These are phyloP conservation scores for Malassezia nana DNA, from an alignment of 1,284 basidiomycete genomes.

Conservation along the genomic window DNA sequence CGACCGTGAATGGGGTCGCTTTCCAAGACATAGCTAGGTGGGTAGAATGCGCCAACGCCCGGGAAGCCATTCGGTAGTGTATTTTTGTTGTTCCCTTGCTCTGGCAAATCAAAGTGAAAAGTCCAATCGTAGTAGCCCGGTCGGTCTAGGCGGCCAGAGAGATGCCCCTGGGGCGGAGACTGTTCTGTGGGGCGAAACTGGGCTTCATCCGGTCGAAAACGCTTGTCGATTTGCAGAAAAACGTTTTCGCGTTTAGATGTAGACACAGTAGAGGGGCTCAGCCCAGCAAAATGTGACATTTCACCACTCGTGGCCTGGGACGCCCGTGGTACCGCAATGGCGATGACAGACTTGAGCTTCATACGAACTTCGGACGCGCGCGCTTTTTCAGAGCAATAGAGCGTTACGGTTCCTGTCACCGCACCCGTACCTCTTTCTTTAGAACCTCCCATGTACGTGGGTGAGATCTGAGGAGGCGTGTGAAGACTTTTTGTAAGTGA, in stretches of 20 bases:
- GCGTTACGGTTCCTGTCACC: conserved; percentile 22
- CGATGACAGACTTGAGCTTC: conserved; percentile 24
- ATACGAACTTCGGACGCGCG: conserved; percentile 24
- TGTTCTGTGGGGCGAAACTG: conserved; percentile 12
- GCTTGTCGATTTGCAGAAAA: conserved; percentile 27
- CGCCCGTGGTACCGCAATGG: conserved; percentile 17
- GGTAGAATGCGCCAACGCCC: conserved; percentile 15
- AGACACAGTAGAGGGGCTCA: conserved; percentile 2
- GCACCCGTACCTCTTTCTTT: conserved; percentile 28
- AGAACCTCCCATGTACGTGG: conserved; percentile 38
- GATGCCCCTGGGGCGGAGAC: background rate
- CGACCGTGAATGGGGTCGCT: conserved; percentile 11
- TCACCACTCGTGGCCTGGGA: conserved; percentile 23
- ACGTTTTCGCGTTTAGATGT: conserved; percentile 18
- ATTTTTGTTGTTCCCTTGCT: conserved; percentile 10
- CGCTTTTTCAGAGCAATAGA: conserved; percentile 21
- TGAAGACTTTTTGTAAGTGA: background rate
- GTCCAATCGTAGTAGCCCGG: conserved; percentile 21
- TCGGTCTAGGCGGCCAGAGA: conserved; percentile 6
- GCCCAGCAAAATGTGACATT: conserved; percentile 14
- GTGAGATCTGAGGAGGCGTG: conserved; percentile 26
- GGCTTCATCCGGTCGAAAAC: conserved; percentile 19
- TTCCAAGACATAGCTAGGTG: conserved; percentile 18
- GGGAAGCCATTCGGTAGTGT: conserved; percentile 12
- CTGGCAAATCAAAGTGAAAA: conserved; percentile 27